Evolutionary conservation across 768 basidiomycete genomes (phyloP), one percentile per base, ranked within the genome.

Genomic region (Chlorophyllum brunneum): DNA sequence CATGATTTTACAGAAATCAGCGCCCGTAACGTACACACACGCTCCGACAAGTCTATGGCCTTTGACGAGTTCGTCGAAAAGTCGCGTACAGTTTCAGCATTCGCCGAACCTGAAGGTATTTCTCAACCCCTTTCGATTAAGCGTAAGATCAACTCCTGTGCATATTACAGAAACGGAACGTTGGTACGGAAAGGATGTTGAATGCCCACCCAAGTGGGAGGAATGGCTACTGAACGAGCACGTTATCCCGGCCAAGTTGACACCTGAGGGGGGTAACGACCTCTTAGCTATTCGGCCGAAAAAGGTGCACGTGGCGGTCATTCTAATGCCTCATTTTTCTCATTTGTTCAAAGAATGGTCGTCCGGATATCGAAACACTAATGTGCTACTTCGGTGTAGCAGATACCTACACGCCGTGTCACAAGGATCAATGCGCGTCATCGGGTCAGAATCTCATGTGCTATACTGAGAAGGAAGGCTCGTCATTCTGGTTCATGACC

Each of bases 401-500:
- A 0, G 90, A 88, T 56, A 92, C 91, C 0, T 91, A 81, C 64
- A 93, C 91, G 0, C 85, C 90, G 1, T 86, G 81, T 51, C 91
- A 93, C 62, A 92, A 92, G 63, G 90, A 93, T 66, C 75, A 85
- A 0, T 93, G 90, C 59, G 88, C 80, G 1, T 91, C 88, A 3
- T 85, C 86, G 5, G 90, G 91, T 8, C 90, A 92, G 49, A 93
- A 93, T 62, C 69, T 93, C 18, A 92, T 93, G 90, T 85, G 85
- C 60, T 86, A 86, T 63, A 80, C 90, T 0, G 86, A 89, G 61
- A 68, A 81, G 20, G 75, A 67, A 34, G 88, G 85, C 0, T 85
- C 83, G 1, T 84, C 89, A 1, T 88, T 83, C 61, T 92, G 90
- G 91, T 92, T 92, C 67, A 89, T 93, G 86, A 90, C 91, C 1